These are phyloP conservation scores for Neurospora sp. DNA, from an alignment of 495 filamentous ascomycete genomes.

Conservation along the genomic window DNA sequence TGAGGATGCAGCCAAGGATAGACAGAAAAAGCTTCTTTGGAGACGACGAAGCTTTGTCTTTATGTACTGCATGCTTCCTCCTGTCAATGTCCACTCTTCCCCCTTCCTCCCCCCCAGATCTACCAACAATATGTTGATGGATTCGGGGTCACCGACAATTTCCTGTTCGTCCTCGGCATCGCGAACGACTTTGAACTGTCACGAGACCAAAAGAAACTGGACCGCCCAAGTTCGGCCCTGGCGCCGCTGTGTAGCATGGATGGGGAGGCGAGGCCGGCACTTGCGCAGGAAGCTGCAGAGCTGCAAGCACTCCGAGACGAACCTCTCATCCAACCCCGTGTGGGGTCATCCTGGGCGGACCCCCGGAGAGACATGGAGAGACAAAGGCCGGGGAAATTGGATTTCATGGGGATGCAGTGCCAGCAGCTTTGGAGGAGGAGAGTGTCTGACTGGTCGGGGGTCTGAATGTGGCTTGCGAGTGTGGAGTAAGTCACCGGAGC, in stretches of 20 bases:
- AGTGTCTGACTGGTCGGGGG: neutral
- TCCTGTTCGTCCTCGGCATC: neutral
- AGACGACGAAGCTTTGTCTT: neutral
- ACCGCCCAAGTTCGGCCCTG: neutral
- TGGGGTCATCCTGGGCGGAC: neutral
- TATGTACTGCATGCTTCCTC: neutral
- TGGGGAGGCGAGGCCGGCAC: neutral
- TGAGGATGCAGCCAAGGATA: neutral
- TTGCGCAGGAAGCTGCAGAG: neutral
- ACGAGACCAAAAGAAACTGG: neutral
- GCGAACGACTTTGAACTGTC: neutral
- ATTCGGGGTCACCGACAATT: neutral
- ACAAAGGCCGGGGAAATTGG: neutral
- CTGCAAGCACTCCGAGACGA: neutral
- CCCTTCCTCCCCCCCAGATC: neutral
- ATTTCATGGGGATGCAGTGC: neutral
- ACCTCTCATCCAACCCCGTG: neutral
- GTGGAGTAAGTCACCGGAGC: neutral
- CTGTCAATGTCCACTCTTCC: neutral
- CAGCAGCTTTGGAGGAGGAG: neutral
- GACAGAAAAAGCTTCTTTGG: neutral
- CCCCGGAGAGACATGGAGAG: neutral
- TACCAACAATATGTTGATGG: neutral
- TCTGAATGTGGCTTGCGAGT: neutral
- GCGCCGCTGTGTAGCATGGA: neutral